Base-by-base conservation (phyloP, 2,329 filamentous ascomycete genomes). In the Cladosporium sphaerospermum region DNA sequence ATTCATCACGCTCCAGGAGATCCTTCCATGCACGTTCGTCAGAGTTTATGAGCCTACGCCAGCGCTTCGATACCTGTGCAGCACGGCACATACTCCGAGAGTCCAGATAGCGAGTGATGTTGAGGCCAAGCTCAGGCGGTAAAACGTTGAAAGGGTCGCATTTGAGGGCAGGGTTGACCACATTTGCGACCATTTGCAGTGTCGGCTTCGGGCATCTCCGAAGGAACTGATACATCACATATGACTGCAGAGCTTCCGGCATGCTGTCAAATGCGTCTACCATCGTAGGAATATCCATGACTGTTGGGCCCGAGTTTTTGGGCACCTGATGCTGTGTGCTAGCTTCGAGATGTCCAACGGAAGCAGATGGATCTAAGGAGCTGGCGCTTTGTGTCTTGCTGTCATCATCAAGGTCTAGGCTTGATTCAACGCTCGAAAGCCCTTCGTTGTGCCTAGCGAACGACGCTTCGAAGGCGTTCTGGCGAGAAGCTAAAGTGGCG, bases 1-100 rank as follows among this genome's bases (percentile, higher is more conserved):
- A 96, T 0, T 89, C 89, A 67, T 96, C 90, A 1, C 77, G 78
- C 57, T 96, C 90, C 40, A 99, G 84, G 1, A 96, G 76, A 58
- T 91, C 87, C 71, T 95, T 97, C 93, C 93, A 99, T 11, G 91
- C 89, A 45, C 86, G 91, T 71, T 99, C 93, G 65, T 97, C 92
- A 7, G 87, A 86, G 64, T 97, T 92, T 49, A 96, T 84, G 37
- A 96, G 84, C 58, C 86, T 84, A 41, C 93, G 84, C 93, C 93
- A 99, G 65, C 88, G 86, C 69, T 89, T 96, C 0, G 92, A 97
- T 4, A 97, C 93, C 63, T 93, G 91, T 1, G 93, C 88, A 9
- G 91, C 90, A 57, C 84, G 86, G 68, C 91, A 96, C 63, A 97
- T 83, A 61, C 92, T 93, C 61, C 83, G 83, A 53, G 87, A 79